Evolutionary conservation across 1,284 basidiomycete species (phyloP), one percentile per base, ranked within the genome.

Genomic region (Hymenochaete sp.): DNA sequence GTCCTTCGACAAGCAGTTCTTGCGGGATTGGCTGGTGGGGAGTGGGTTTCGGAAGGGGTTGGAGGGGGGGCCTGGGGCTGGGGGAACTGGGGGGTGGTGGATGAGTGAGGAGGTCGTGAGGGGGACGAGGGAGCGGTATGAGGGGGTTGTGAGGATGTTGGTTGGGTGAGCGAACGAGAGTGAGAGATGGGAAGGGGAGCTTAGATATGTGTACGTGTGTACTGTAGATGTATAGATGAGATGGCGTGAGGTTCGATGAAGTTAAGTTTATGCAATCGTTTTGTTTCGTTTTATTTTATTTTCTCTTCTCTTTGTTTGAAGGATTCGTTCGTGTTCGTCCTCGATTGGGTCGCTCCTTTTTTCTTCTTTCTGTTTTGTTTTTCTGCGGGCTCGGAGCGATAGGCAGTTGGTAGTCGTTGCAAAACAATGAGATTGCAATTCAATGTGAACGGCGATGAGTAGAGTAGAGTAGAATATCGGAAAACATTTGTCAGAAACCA

Each of bases 1-100:
- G 16, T 92, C 89, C 57, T 98, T 96, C 58, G 96, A 98, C 65
- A 98, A 99, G 70, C 95, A 99, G 66, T 97, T 87, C 59, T 68
- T 98, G 37, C 72, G 96, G 28, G 93, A 98, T 62, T 93, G 92
- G 86, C 68, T 97, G 32, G 77, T 78, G 19, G 62, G 66, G 21
- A 67, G 71, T 3, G 89, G 88, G 0, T 90, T 88, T 62, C 71
- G 71, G 52, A 89, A 86, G 61, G 88, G 85, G 0, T 67, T 89
- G 25, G 89, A 92, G 57, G 77, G 71, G 44, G 83, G 82, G 4
- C 77, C 75, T 0, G 68, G 70, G 35, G 88, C 84, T 5, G 72
- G 73, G 38, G 75, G 76, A 45, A 77, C 76, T 6, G 62, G 77
- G 52, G 84, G 86, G 7, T 88, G 85, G 85, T 56, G 66, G 3